Evolutionary conservation across 179 eudicot species (phyloP).

Genomic region (Amaranthus tricolor): DNA sequence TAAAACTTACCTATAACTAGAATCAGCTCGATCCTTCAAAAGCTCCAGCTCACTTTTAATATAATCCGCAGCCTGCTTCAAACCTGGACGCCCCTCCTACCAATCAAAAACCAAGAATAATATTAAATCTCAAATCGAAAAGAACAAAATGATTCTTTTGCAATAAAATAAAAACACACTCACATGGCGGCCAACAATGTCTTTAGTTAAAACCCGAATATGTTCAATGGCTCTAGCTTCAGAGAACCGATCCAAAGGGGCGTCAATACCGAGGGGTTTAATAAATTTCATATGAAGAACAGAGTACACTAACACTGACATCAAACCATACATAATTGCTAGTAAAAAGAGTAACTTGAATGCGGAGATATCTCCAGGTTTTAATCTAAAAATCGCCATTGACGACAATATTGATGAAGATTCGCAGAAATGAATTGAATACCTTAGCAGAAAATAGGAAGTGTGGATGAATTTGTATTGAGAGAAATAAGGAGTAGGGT

Average conservation of each 20-base stretch:
- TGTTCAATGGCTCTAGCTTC: slow-evolving; percentile 81
- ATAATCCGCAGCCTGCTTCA: slow-evolving; percentile 73
- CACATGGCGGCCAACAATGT: slow-evolving; percentile 82
- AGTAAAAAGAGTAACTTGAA: slow-evolving; percentile 50
- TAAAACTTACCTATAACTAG: slow-evolving; percentile 56
- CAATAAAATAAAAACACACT: neutral
- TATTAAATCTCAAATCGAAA: neutral
- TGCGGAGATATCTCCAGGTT: slow-evolving; percentile 44
- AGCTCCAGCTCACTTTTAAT: slow-evolving; percentile 57
- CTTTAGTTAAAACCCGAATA: slow-evolving; percentile 60
- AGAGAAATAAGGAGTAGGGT: neutral
- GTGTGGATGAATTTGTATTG: neutral
- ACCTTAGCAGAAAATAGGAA: neutral
- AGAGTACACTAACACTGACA: slow-evolving; percentile 51
- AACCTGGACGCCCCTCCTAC: slow-evolving; percentile 88
- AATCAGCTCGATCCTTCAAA: slow-evolving; percentile 58
- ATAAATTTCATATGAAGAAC: slow-evolving; percentile 68
- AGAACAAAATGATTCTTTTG: no score
- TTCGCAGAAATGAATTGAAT: neutral
- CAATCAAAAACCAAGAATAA: neutral
- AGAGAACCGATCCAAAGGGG: slow-evolving; percentile 72
- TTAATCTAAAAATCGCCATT: slow-evolving; percentile 49
- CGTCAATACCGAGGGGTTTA: slow-evolving; percentile 56
- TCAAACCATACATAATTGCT: slow-evolving; percentile 51
- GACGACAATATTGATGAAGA: neutral